Base-by-base conservation (phyloP, 1,284 basidiomycete species). In the Ceratobasidium sp. region DNA sequence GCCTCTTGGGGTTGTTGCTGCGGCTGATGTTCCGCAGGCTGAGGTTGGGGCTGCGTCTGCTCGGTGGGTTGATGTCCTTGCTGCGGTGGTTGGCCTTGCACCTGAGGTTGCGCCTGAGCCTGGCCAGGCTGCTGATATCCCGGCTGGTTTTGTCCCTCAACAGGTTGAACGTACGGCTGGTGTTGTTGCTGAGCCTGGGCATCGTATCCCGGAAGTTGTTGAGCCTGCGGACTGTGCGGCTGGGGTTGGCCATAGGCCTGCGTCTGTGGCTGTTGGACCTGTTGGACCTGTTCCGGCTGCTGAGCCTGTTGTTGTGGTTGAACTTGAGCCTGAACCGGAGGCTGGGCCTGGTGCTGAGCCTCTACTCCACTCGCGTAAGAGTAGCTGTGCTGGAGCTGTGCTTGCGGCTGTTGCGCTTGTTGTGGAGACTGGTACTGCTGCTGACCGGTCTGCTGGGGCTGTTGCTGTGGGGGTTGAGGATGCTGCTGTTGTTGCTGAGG, bases 251-350 rank as follows among this genome's bases (percentile, higher is more conserved):
- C 60, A 39, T 67, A 48, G 21, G 71, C 46, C 72, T 73, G 72
- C 16, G 39, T 61, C 28, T 23, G 67, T n/a, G 57, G 71, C 36
- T 65, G 30, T 21, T n/a, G n/a, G n/a, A n/a, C n/a, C 23, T 18
- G 52, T 21, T 52, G 77, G 74, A 41, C 34, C 32, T 73, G 55
- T n/a, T n/a, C n/a, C n/a, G n/a, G n/a, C 72, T 76, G 65, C 74
- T 81, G 78, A 18, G 74, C 46, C 34, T 80, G 79, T 1, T 76
- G 21, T 52, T 79, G 79, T 26, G 75, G 64, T 46, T 79, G 77
- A 10, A 71, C 71, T 64, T 77, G 79, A 36, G 65, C 30, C 50
- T 77, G 75, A 62, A 62, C 71, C 59, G 75, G 77, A 39, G 45
- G 67, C 71, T 71, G 75, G 14, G 59, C 46, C 71, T 72, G n/a